These are phyloP conservation scores for Globisporangium splendens DNA, from an alignment of 352 stramenopile species.

Conservation along the genomic window DNA sequence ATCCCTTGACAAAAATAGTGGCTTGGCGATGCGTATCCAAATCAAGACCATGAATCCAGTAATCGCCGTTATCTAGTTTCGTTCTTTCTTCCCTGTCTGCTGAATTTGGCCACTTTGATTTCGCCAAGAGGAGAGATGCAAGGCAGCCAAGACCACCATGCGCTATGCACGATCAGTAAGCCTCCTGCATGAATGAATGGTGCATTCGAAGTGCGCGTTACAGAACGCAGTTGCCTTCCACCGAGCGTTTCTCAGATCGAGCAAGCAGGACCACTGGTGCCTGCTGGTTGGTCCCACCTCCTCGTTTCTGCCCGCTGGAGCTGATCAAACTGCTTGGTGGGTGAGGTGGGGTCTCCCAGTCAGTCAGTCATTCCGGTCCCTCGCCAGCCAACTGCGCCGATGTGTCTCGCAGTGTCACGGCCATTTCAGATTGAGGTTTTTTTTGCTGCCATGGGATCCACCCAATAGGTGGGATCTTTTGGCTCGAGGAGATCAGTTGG, in stretches of 20 bases:
- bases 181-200: too few species aligned
- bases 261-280: not conserved
- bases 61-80: not conserved
- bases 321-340: not conserved
- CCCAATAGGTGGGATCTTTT: too few species aligned
- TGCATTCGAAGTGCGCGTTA: not conserved
- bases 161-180: too few species aligned
- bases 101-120: not conserved
- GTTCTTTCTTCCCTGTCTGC: too few species aligned
- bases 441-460: not conserved
- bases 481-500: too few species aligned
- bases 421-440: not conserved
- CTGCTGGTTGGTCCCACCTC: not conserved
- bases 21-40: not conserved
- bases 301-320: not conserved
- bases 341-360: not conserved
- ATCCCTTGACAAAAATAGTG: not conserved
- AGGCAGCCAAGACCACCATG: too few species aligned
- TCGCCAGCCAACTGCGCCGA: not conserved
- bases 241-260: not conserved
- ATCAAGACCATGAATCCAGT: not conserved
- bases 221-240: not conserved
- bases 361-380: not conserved
- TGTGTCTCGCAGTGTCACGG: not conserved
- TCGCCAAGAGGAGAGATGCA: too few species aligned